These are phyloP conservation scores for Monilinia vaccinii-corymbosi DNA, from an alignment of 2,329 filamentous ascomycete genomes.

Conservation along the genomic window DNA sequence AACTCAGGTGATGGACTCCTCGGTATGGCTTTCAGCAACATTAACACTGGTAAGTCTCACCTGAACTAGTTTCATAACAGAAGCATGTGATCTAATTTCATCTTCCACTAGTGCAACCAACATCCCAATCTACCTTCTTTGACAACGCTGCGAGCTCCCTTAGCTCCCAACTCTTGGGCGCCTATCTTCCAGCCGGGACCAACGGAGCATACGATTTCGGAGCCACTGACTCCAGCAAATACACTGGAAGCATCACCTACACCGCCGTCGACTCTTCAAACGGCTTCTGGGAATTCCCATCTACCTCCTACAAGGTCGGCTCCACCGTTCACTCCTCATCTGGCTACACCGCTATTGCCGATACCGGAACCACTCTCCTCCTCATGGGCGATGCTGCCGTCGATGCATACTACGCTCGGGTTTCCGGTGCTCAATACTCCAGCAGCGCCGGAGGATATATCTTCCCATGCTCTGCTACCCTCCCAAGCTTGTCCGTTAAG, in stretches of 20 bases:
- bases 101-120: conserved; percentile 16
- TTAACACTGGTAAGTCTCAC: conserved; percentile 23
- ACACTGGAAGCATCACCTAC: conserved; percentile 44
- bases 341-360: conserved; percentile 28
- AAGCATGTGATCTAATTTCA: background rate
- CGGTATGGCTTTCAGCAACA: conserved; percentile 40
- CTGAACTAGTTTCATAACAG: background rate
- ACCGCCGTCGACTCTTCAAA: conserved; percentile 36
- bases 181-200: conserved; percentile 38
- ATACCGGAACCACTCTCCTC: conserved; percentile 36
- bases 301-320: conserved; percentile 39
- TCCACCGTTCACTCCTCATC: conserved; percentile 37
- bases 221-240: conserved; percentile 42
- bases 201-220: conserved; percentile 47
- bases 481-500: conserved; percentile 30
- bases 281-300: conserved; percentile 48
- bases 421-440: conserved; percentile 28
- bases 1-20: conserved; percentile 47
- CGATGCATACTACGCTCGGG: conserved; percentile 30
- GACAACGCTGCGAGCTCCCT: conserved; percentile 25
- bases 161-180: conserved; percentile 43
- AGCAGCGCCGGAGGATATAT: conserved; percentile 28
- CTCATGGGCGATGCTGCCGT: conserved; percentile 30
- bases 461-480: conserved; percentile 29
- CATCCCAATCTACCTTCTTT: conserved; percentile 26